These are phyloP conservation scores for Kwoniella sp. DNA, from an alignment of 768 basidiomycete species.

Conservation along the genomic window DNA sequence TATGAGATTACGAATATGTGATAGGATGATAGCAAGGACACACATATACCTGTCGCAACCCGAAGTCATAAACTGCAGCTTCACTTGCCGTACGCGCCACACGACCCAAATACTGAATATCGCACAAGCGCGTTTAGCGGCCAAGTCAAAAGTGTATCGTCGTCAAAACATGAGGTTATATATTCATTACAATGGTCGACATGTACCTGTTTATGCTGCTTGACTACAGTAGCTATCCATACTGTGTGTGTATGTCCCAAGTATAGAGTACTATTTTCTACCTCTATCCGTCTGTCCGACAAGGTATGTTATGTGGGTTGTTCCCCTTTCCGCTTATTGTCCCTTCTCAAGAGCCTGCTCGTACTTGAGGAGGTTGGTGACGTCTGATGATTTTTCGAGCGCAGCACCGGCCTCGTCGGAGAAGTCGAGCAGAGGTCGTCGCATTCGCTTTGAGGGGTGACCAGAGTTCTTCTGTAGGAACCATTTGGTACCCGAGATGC, in stretches of 20 bases:
- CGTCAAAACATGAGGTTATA: neutral
- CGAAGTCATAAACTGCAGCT: too few relatives aligned
- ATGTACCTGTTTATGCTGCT: neutral
- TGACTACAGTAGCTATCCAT: neutral
- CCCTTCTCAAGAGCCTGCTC: constrained; percentile 59
- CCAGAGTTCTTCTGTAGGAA: constrained; percentile 71
- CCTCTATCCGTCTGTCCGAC: neutral
- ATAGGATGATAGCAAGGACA: too few relatives aligned
- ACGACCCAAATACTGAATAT: neutral
- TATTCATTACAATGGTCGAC: neutral
- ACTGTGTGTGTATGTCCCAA: neutral
- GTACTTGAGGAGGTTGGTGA: constrained; percentile 67
- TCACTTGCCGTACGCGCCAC: too few relatives aligned
- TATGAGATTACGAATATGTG: too few relatives aligned
- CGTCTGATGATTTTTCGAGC: constrained; percentile 74
- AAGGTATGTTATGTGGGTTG: neutral
- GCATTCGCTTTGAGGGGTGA: constrained; percentile 63
- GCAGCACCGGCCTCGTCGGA: constrained; percentile 63
- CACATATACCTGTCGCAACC: too few relatives aligned
- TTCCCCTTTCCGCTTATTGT: too few relatives aligned
- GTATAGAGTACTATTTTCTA: neutral
- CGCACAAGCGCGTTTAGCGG: too few relatives aligned
- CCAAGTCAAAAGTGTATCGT: neutral
- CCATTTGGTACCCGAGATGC: constrained; percentile 81
- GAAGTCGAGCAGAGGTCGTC: constrained; percentile 75